Evolutionary conservation across 1,284 basidiomycete species (phyloP), one percentile per base, ranked within the genome.

Genomic region (Blastosporella zonata): DNA sequence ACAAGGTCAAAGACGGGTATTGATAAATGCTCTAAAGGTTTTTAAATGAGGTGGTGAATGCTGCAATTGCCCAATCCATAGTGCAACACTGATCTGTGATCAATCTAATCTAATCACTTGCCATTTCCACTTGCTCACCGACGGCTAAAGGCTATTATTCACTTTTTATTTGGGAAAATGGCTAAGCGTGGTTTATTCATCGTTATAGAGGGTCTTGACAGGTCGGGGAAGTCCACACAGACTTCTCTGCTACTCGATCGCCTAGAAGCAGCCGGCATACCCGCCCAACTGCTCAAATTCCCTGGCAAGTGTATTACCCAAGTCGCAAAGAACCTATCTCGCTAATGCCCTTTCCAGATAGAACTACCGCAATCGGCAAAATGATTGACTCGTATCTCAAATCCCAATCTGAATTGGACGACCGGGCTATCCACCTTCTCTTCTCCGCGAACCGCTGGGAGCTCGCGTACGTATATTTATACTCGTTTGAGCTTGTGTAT

Each of bases 401-500:
- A 46, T 90, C 87, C 15, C 69, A 87, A 50, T 78, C 85, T 7
- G 92, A 98, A 18, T 75, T 98, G 45, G 92, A 97, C 66, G 93
- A 98, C 69, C 87, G 79, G 56, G 89, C 89, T 2, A 87, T 99
- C 47, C 96, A 99, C 64, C 81, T 98, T 1, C 80, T 99, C 47
- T 99, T 99, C 74, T 88, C 92, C 41, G 96, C 95, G 1, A 99
- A 99, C 65, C 82, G 96, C 18, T 99, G 97, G 96, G 96, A 99
- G 66, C 78, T 88, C 56, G 85, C 86, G 90, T 95, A 59, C 33
- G 69, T 64, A 35, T 10, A 8, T 8, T 17, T 9, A 2, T 27
- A 15, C 12, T 31, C 29, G 12, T 3, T 7, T 31, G 12, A 7
- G n/a, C n/a, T 18, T 9, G 27, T 13, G 17, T 10, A 29, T 50